A percentile compares a stretch with the other conserved stretches of the same genome.
Conservation (phyloP, 139 green algal genomes). For the Chlorella sorokiniana region DNA sequence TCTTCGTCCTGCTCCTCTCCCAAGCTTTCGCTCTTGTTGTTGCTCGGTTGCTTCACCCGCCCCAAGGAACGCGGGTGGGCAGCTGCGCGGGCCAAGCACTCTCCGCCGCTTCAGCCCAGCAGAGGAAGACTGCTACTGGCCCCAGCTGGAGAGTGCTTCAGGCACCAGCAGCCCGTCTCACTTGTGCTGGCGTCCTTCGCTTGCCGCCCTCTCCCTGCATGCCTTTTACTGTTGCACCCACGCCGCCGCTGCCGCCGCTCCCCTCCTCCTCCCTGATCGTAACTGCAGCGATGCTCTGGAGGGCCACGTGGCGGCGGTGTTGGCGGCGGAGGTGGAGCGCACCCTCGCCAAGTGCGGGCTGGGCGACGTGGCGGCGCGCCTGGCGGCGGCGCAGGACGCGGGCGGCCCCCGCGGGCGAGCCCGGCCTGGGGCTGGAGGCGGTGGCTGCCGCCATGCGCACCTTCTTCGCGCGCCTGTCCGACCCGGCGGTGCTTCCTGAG, state of each 20-base stretch:
- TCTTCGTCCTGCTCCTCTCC: background rate
- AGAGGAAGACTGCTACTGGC: background rate
- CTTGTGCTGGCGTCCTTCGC: no score
- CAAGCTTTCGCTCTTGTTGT: background rate
- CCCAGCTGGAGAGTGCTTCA: background rate
- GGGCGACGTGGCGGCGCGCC: constrained; percentile 66
- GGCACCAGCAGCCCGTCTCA: background rate
- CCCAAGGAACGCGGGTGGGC: no score
- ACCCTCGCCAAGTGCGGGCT: constrained; percentile 64
- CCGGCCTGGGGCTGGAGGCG: constrained; percentile 53
- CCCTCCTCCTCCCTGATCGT: background rate
- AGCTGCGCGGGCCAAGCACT: no score
- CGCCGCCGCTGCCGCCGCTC: background rate
- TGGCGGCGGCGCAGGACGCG: constrained; percentile 51
- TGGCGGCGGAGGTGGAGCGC: constrained; percentile 54
- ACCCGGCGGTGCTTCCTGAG: constrained; percentile 75
- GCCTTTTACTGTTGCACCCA: no score
- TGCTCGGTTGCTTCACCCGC: no score
- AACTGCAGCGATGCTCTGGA: constrained; percentile 50
- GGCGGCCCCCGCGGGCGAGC: constrained; percentile 50
- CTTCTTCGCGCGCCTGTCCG: constrained; percentile 76
- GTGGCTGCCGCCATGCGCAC: constrained; percentile 65
- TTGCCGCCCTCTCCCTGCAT: no score
- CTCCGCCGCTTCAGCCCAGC: no score
- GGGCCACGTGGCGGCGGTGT: constrained; percentile 58